Evolutionary conservation across 2,329 filamentous ascomycete genomes (phyloP).

Genomic region (Arthrobotrys iridis): DNA sequence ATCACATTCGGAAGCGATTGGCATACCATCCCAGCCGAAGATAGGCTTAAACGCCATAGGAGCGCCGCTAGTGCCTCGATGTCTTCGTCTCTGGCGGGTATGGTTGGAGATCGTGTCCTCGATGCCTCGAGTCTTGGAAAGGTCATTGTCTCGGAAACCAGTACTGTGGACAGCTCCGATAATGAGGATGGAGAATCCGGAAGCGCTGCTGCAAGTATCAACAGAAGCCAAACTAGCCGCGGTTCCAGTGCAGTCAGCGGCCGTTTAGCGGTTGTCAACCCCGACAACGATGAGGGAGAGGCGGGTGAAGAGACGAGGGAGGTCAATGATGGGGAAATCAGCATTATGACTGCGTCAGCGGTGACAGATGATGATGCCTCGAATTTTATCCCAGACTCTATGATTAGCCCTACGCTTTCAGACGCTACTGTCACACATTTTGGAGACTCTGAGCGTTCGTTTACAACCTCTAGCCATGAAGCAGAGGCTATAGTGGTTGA

Average conservation of each 20-base stretch:
- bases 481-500: constrained; percentile 48
- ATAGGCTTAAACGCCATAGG: constrained; percentile 73
- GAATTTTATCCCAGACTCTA: constrained; percentile 39
- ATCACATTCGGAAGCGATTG: constrained; percentile 96
- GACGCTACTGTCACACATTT: constrained; percentile 32
- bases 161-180: constrained; percentile 40
- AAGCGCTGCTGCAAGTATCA: constrained; percentile 27
- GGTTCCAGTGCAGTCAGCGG: constrained; percentile 41
- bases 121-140: constrained; percentile 38
- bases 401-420: constrained; percentile 38
- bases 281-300: constrained; percentile 25
- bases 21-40: constrained; percentile 78
- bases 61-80: constrained; percentile 42
- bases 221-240: constrained; percentile 27
- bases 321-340: constrained; percentile 40
- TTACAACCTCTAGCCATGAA: constrained; percentile 9
- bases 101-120: constrained; percentile 55
- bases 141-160: constrained; percentile 41
- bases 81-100: constrained; percentile 4
- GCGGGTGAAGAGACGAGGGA: not conserved
- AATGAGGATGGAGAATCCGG: constrained; percentile 18
- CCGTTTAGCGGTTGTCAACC: constrained; percentile 40
- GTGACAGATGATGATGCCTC: constrained; percentile 41
- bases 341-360: constrained; percentile 43
- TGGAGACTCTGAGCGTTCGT: constrained; percentile 6